These are phyloP conservation scores for Tranzscheliella williamsii DNA, from an alignment of 1,284 basidiomycete species.

Conservation along the genomic window DNA sequence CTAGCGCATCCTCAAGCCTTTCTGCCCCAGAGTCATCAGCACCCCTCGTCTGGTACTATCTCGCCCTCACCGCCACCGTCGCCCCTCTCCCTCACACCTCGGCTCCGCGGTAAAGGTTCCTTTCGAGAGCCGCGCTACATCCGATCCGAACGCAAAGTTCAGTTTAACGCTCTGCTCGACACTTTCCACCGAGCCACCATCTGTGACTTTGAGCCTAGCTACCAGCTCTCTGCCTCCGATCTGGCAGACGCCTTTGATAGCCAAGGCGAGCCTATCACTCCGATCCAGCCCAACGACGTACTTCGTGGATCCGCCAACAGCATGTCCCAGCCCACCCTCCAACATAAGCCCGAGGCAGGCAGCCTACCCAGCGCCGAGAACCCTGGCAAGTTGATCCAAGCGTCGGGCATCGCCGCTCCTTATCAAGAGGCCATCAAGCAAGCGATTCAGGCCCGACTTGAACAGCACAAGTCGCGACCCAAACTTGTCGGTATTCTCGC, in stretches of 20 bases:
- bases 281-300: slow-evolving; percentile 36
- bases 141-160: slow-evolving; percentile 28
- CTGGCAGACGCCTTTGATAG: slow-evolving; percentile 27
- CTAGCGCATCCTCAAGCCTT: slow-evolving; percentile 10
- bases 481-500: slow-evolving; percentile 90
- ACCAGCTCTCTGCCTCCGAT: slow-evolving; percentile 33
- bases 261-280: slow-evolving; percentile 12
- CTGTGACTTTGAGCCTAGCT: slow-evolving; percentile 35
- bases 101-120: slow-evolving; percentile 27
- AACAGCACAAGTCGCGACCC: slow-evolving; percentile 63
- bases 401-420: slow-evolving; percentile 52
- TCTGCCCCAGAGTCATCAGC: slow-evolving; percentile 9
- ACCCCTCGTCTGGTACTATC: slow-evolving; percentile 4
- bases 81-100: slow-evolving; percentile 23
- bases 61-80: slow-evolving; percentile 8
- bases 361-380: slow-evolving; percentile 42
- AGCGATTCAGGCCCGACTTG: slow-evolving; percentile 38
- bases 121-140: slow-evolving; percentile 22
- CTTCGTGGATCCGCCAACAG: slow-evolving; percentile 41
- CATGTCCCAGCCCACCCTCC: slow-evolving; percentile 38
- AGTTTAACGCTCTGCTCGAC: slow-evolving; percentile 39
- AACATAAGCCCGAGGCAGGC: slow-evolving; percentile 14
- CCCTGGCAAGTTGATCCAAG: slow-evolving; percentile 54
- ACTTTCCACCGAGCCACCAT: slow-evolving; percentile 43
- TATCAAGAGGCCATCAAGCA: slow-evolving; percentile 51